These are phyloP conservation scores for Fragaria nilgerrensis DNA, from an alignment of 306 rosid species.

Conservation along the genomic window DNA sequence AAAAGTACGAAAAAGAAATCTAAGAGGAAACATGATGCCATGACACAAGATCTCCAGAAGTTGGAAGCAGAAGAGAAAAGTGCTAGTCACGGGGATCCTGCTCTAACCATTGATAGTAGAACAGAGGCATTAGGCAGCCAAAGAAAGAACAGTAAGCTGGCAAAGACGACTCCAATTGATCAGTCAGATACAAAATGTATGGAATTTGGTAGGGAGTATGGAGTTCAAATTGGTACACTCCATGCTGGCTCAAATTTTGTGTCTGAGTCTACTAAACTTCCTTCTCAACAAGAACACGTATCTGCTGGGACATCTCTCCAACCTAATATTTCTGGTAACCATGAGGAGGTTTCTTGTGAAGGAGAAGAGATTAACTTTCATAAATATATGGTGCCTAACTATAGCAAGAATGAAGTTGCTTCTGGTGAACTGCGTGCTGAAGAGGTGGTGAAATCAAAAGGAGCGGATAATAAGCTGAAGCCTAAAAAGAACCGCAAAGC, in stretches of 20 bases:
- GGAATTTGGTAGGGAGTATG: slow-evolving; percentile 3
- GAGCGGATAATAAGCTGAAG: slow-evolving; percentile 12
- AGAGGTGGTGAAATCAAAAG: slow-evolving; percentile 17
- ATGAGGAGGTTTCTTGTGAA: slow-evolving; percentile 13
- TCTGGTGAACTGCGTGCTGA: slow-evolving; percentile 25
- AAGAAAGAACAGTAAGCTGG: slow-evolving; percentile 22
- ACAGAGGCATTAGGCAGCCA: slow-evolving; percentile 7
- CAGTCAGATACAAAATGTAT: slow-evolving; percentile 24
- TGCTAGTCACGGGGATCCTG: slow-evolving; percentile 24
- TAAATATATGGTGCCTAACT: slow-evolving; percentile 14
- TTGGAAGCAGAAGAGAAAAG: slow-evolving; percentile 35
- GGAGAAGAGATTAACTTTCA: slow-evolving; percentile 10
- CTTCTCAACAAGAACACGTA: slow-evolving; percentile 9
- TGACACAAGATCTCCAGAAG: slow-evolving; percentile 29
- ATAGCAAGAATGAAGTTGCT: slow-evolving; percentile 22
- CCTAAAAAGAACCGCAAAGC: slow-evolving; percentile 12
- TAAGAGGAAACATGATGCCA: slow-evolving; percentile 43
- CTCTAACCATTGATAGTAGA: slow-evolving; percentile 23
- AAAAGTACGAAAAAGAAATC: slow-evolving; percentile 38
- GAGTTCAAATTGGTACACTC: slow-evolving; percentile 22
- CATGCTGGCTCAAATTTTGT: slow-evolving; percentile 18
- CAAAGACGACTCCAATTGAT: slow-evolving; percentile 17
- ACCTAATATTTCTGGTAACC: slow-evolving; percentile 13
- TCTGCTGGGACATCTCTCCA: slow-evolving; percentile 15
- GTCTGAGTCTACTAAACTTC: slow-evolving; percentile 19